Conservation (phyloP, 2,329 filamentous ascomycete species). For the Mariannaea elegans region DNA sequence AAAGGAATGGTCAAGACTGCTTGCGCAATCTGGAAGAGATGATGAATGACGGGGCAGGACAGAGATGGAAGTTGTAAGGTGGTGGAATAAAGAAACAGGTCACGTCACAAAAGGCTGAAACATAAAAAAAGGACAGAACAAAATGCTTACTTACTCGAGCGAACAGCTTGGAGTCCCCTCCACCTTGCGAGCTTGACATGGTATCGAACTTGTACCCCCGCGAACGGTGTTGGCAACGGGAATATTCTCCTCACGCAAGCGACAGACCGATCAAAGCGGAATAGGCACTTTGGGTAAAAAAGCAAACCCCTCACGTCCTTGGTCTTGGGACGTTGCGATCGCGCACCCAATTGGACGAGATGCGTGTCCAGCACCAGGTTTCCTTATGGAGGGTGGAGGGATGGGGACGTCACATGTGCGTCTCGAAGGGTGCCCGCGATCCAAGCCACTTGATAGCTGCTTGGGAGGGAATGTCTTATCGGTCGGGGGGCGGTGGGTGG, state of each 20-base stretch:
- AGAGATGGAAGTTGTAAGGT: constrained; percentile 13
- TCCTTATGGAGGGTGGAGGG: constrained; percentile 37
- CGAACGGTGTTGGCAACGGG: constrained; percentile 23
- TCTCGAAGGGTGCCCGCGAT: constrained; percentile 26
- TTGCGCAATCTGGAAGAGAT: neutral
- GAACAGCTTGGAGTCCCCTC: constrained; percentile 99
- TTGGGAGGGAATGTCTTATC: constrained; percentile 25
- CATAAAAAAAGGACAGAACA: constrained; percentile 21
- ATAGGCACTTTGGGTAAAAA: constrained; percentile 31
- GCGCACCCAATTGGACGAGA: constrained; percentile 38
- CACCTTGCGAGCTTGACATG: constrained; percentile 67
- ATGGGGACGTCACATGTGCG: constrained; percentile 41
- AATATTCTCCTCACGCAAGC: constrained; percentile 24
- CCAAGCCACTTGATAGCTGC: constrained; percentile 25
- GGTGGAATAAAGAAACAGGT: constrained; percentile 14
- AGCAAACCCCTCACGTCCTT: constrained; percentile 38
- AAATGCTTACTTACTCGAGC: constrained; percentile 85
- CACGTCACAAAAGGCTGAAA: constrained; percentile 31
- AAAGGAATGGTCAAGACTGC: neutral
- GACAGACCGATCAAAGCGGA: constrained; percentile 29
- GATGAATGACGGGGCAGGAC: neutral
- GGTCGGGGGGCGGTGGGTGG: constrained; percentile 15
- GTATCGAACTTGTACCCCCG: constrained; percentile 45
- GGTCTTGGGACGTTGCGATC: constrained; percentile 26
- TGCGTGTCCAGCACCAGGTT: constrained; percentile 30